Base-by-base conservation (phyloP, 345 rosid genomes). In the Salix dunnii region DNA sequence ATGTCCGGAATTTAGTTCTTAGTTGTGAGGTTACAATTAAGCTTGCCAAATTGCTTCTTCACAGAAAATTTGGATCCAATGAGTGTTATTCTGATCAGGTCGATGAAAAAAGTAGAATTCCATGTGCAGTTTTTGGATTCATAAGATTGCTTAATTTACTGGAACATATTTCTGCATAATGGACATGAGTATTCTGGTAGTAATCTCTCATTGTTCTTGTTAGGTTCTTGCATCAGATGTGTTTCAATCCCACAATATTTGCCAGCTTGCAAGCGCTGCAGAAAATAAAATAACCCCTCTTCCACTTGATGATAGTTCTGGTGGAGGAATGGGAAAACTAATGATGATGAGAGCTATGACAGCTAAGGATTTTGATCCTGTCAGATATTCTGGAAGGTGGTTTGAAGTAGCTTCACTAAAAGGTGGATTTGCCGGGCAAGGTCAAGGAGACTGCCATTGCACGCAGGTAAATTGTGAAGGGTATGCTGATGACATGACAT, bases 301-400 rank as follows among this genome's bases (percentile, higher is more conserved):
- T 81, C 93, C 92, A 71, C 83, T 91, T 74, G 97, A 91, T 55
- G 86, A 73, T 53, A 86, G 73, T 40, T 88, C 96, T 76, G 83
- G 76, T 8, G 90, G 36, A 77, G 77, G 81, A 78, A 80, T 48
- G 76, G 85, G 87, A 76, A 91, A 74, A 86, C 74, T 91, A 72
- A 89, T 94, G 97, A 90, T 88, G 96, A 95, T 88, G 96, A 89
- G 91, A 89, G 96, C 93, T 78, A 95, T 93, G 99, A 89, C 97
- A 62, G 86, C 93, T 17, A 87, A 89, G 77, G 78, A 93, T 81
- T 95, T 95, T 83, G 97, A 95, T 61, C 99, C 99, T 0, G 72
- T 84, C 71, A 88, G 91, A 72, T 95, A 95, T 85, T 84, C 97
- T 23, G 99, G 99, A 67, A 89, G 97, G 85, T 95, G 99, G 99